These are phyloP conservation scores for Talaromyces sp. DNA, from an alignment of 2,329 filamentous ascomycete genomes.

Conservation along the genomic window DNA sequence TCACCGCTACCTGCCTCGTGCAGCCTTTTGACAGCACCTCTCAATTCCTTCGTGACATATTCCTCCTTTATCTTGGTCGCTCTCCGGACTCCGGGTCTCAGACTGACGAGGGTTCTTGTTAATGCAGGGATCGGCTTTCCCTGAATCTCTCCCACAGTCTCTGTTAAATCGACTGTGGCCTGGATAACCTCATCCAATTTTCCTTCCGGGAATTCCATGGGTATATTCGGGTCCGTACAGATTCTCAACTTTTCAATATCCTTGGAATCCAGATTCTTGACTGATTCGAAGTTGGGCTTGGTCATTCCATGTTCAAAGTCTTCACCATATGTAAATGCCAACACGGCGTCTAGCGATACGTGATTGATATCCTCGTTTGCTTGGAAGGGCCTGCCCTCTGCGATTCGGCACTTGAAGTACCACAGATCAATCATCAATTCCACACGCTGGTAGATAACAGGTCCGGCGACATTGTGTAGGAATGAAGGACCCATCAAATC, in stretches of 20 bases:
- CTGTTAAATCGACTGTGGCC: neutral
- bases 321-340: neutral
- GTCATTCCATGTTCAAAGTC: neutral
- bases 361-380: neutral
- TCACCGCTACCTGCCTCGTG: neutral
- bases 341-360: neutral
- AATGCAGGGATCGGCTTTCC: neutral
- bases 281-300: neutral
- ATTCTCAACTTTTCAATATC: neutral
- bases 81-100: neutral
- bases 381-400: neutral
- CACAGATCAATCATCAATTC: neutral
- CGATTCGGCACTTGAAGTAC: neutral
- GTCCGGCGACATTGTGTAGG: neutral
- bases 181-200: neutral
- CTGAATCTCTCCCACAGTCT: neutral
- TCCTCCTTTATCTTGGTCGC: neutral
- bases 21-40: neutral
- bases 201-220: neutral
- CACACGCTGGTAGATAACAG: neutral
- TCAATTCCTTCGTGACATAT: neutral
- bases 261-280: neutral
- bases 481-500: neutral
- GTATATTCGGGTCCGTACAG: neutral
- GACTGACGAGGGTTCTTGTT: neutral